A percentile compares a stretch with the other conserved stretches of the same genome.
phyloP scores from a whole-genome alignment of 148 eudicot species.

The Rhododendron molle region DNA sequence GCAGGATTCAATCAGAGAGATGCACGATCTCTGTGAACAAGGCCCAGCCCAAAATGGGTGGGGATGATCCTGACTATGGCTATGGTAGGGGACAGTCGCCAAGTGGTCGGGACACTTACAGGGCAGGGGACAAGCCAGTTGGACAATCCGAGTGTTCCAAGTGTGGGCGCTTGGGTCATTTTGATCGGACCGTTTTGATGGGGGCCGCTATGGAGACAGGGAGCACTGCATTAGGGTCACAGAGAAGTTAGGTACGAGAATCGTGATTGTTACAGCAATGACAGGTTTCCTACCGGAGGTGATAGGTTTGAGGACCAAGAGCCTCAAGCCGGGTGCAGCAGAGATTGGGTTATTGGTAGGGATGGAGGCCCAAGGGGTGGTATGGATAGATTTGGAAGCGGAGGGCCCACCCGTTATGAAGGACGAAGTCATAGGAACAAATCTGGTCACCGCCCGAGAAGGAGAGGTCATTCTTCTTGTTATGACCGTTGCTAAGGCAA shows the following conservation, averaged over 20 bases:
- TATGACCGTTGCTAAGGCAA: background rate
- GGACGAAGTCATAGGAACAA: slow-evolving; percentile 16
- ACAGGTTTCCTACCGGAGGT: slow-evolving; percentile 25
- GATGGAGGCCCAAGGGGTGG: slow-evolving; percentile 18
- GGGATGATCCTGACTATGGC: slow-evolving; percentile 32
- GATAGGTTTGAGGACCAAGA: slow-evolving; percentile 30
- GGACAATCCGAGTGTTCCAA: slow-evolving; percentile 44
- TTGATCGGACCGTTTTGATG: slow-evolving; percentile 28
- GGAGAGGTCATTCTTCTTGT: background rate
- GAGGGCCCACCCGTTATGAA: slow-evolving; percentile 14
- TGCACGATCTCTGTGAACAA: slow-evolving; percentile 61
- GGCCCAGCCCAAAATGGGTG: slow-evolving; percentile 45
- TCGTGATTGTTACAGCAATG: slow-evolving; percentile 32
- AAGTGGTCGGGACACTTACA: slow-evolving; percentile 30
- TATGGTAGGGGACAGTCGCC: slow-evolving; percentile 27
- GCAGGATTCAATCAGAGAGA: slow-evolving; percentile 51
- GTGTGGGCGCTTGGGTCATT: slow-evolving; percentile 49
- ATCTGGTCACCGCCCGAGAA: slow-evolving; percentile 22
- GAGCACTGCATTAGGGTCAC: slow-evolving; percentile 23
- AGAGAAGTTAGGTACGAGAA: slow-evolving; percentile 24
- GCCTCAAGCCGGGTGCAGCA: slow-evolving; percentile 19
- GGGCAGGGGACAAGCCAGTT: slow-evolving; percentile 24
- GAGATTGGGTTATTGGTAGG: slow-evolving; percentile 8
- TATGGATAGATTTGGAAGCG: slow-evolving; percentile 13
- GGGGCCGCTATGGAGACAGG: slow-evolving; percentile 33